A percentile compares a stretch with the other conserved stretches of the same genome.
Evolutionary conservation across 2,329 filamentous ascomycete genomes (phyloP).

Genomic region (Pochonia chlamydosporia): DNA sequence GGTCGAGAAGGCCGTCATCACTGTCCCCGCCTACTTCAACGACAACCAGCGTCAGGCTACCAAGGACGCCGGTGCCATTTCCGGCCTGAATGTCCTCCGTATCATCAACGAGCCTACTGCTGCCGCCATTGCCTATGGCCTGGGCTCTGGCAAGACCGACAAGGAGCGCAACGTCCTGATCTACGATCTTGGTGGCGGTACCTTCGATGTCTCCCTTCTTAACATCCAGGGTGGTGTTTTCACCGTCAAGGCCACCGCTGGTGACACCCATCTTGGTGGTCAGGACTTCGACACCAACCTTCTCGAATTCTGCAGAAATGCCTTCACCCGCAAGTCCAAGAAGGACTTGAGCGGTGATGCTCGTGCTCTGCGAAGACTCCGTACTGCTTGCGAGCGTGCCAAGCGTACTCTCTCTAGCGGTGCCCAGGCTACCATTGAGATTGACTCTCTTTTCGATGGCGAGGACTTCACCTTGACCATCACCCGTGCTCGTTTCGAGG

Average conservation of each 20-base stretch:
- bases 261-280: slow-evolving; percentile 94
- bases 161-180: slow-evolving; percentile 99
- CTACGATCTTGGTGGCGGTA: slow-evolving; percentile 99
- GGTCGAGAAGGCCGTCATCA: slow-evolving; percentile 98
- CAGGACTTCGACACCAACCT: slow-evolving; percentile 96
- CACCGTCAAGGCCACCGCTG: slow-evolving; percentile 96
- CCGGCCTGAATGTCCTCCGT: slow-evolving; percentile 96
- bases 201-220: slow-evolving; percentile 98
- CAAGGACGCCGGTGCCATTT: slow-evolving; percentile 97
- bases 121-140: slow-evolving; percentile 96
- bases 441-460: slow-evolving; percentile 96
- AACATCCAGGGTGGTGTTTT: slow-evolving; percentile 99
- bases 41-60: slow-evolving; percentile 99
- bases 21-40: slow-evolving; percentile 99
- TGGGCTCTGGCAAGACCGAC: slow-evolving; percentile 87
- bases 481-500: slow-evolving; percentile 98
- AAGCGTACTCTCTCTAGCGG: slow-evolving; percentile 98
- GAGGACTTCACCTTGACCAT: slow-evolving; percentile 97
- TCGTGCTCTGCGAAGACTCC: slow-evolving; percentile 89
- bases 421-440: slow-evolving; percentile 96
- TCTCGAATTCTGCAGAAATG: slow-evolving; percentile 93
- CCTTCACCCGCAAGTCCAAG: slow-evolving; percentile 72
- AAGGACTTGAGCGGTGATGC: slow-evolving; percentile 77
- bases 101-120: slow-evolving; percentile 99
- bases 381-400: slow-evolving; percentile 98